A percentile compares a stretch with the other conserved stretches of the same genome.
Conservation (phyloP, 2,329 filamentous ascomycete species). For the Fusarium armeniacum region DNA sequence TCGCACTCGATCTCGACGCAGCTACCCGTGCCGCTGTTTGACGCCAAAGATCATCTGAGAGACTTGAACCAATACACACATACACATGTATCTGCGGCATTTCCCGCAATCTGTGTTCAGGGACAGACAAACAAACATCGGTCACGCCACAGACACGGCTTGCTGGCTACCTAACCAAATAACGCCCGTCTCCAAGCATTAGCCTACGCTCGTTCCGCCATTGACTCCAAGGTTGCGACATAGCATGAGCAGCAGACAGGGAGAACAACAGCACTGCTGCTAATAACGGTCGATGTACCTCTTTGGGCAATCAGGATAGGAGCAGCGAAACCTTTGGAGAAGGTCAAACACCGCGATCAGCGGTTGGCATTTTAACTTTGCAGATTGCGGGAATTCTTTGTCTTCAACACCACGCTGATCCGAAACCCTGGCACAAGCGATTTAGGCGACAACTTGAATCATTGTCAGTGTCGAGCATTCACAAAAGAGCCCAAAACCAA, state of each 20-base stretch:
- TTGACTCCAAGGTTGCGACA: conserved; percentile 13
- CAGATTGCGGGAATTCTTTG: conserved; percentile 31
- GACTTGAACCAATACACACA: conserved; percentile 4
- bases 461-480: conserved; percentile 13
- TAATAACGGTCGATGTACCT: conserved; percentile 23
- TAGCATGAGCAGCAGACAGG: conserved; percentile 6
- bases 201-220: conserved; percentile 12
- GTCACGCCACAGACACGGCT: conserved; percentile 2
- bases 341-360: conserved; percentile 10
- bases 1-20: conserved; percentile 33
- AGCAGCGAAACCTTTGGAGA: conserved; percentile 3
- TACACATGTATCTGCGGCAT: conserved; percentile 16
- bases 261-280: conserved; percentile 32
- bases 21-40: conserved; percentile 25
- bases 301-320: conserved; percentile 17
- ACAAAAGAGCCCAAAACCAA: conserved; percentile 31
- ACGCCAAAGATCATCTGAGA: conserved; percentile 16
- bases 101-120: conserved; percentile 24
- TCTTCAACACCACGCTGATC: conserved; percentile 19
- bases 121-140: conserved; percentile 8
- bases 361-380: conserved; percentile 1
- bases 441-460: conserved; percentile 22
- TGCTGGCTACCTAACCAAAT: not conserved
- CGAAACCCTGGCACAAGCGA: conserved; percentile 17
- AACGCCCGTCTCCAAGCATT: conserved; percentile 18